Conservation (phyloP, 495 filamentous ascomycete genomes). For the Trichoderma orchidacearum region DNA sequence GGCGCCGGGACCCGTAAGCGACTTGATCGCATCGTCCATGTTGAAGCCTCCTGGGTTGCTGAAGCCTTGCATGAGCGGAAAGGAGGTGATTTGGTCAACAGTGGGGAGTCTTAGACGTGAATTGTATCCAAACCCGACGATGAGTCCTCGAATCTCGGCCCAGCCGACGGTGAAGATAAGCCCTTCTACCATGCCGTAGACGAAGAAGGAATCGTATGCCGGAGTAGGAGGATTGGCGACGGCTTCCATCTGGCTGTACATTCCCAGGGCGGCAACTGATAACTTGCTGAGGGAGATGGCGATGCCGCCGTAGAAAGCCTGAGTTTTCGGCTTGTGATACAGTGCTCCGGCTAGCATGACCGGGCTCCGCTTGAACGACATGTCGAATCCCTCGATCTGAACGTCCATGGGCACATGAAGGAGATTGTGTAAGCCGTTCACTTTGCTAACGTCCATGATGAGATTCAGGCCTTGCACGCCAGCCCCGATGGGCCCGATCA, state of each 20-base stretch:
- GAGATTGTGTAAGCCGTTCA: too few relatives aligned
- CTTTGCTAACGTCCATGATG: too few relatives aligned
- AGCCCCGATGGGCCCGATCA: too few relatives aligned
- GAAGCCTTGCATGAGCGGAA: too few relatives aligned
- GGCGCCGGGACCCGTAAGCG: too few relatives aligned
- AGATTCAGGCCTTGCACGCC: too few relatives aligned
- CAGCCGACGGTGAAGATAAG: background rate
- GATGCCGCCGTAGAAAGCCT: too few relatives aligned
- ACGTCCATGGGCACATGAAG: too few relatives aligned
- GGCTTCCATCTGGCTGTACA: background rate
- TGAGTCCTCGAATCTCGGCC: background rate
- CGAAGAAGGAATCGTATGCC: background rate
- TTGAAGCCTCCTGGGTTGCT: background rate
- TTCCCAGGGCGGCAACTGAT: background rate
- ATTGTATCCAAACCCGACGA: background rate
- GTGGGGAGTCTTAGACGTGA: background rate
- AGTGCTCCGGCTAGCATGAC: too few relatives aligned
- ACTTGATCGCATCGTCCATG: background rate
- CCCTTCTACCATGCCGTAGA: background rate
- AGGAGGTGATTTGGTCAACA: background rate
- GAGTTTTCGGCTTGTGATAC: too few relatives aligned
- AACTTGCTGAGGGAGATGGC: background rate
- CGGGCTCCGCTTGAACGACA: too few relatives aligned
- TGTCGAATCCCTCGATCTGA: too few relatives aligned
- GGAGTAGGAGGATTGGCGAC: background rate